Evolutionary conservation across 1,139 yeast species (phyloP).

Genomic region (Debaryomyces udenii): DNA sequence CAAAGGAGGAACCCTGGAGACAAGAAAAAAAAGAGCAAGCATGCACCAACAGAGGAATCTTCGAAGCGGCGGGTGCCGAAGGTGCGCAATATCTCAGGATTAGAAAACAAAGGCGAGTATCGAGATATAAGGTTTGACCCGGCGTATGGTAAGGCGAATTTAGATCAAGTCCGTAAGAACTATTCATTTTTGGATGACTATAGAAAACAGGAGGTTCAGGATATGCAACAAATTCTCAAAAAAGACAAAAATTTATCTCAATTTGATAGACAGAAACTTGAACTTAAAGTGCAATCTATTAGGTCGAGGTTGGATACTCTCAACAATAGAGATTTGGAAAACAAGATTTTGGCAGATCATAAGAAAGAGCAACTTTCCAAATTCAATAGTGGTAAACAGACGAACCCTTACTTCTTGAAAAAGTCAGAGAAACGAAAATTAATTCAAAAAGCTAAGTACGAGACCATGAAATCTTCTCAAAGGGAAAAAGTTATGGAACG

Average conservation of each 20-base stretch:
- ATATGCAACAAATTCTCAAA: conserved; percentile 58
- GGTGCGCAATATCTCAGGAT: conserved; percentile 76
- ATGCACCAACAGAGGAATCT: conserved; percentile 79
- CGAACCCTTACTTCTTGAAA: conserved; percentile 65
- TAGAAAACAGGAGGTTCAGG: conserved; percentile 67
- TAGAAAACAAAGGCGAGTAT: conserved; percentile 54
- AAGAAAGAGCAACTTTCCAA: conserved; percentile 51
- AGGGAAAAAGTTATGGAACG: conserved; percentile 89
- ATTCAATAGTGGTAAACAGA: conserved; percentile 52
- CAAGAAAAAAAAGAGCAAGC: conserved; percentile 53
- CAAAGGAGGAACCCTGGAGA: conserved; percentile 18
- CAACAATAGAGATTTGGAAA: conserved; percentile 75
- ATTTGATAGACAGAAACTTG: conserved; percentile 56
- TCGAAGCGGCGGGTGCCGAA: conserved; percentile 71
- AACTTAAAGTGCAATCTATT: conserved; percentile 58
- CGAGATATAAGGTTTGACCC: conserved; percentile 89
- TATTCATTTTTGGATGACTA: conserved; percentile 87
- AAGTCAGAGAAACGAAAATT: conserved; percentile 81
- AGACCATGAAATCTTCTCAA: conserved; percentile 78
- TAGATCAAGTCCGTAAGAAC: conserved; percentile 64
- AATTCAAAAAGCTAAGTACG: conserved; percentile 86
- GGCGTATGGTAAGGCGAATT: conserved; percentile 83
- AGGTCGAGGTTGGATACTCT: conserved; percentile 78
- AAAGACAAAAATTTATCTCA: conserved; percentile 56
- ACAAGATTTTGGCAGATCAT: conserved; percentile 57